Evolutionary conservation across 2,329 filamentous ascomycete species (phyloP), one percentile per base, ranked within the genome.

Genomic region (Elsinoe necatrix): DNA sequence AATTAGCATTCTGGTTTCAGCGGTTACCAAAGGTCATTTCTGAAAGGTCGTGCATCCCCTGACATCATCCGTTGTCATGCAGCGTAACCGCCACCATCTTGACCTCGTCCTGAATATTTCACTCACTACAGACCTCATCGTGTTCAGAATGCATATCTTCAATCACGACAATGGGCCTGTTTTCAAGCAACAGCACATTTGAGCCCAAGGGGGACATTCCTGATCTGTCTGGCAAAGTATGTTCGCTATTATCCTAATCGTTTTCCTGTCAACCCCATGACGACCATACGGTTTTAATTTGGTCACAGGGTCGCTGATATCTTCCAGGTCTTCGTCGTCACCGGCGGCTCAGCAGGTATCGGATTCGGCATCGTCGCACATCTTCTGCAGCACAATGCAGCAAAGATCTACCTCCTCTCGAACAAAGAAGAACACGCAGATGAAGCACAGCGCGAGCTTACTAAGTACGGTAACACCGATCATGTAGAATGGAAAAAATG

Each of bases 321-420:
- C 20, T 12, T 27, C 2, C 25, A 75, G 69, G 66, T 75, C 16
- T 78, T 73, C 54, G 66, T 77, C 16, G 72, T 78, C 12, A 77
- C 75, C 0, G 73, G 75, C n/a, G 75, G 75, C 20, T 73, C 70
- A 18, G 72, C 74, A n/a, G 75, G 75, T 18, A 77, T 78, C 29
- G 76, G 76, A 14, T 79, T 73, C 58, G 76, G 76, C 21, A 79
- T 79, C 45, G 70, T 73, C 25, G 75, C 77, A 6, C 77, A 80
- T 59, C 65, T 79, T n/a, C 71, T 80, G 2, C 73, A 79, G 61
- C 75, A 78, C 63, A 75, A 74, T 45, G 67, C 73, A 1, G 64
- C 67, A 3, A 75, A 72, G 57, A 71, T 79, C 47, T 76, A 76
- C 58, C 67, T 79, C 2, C 68, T 80, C 3, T 74, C 74, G 16